Base-by-base conservation (phyloP, 2,329 filamentous ascomycete genomes). In the Talaromyces sp. region DNA sequence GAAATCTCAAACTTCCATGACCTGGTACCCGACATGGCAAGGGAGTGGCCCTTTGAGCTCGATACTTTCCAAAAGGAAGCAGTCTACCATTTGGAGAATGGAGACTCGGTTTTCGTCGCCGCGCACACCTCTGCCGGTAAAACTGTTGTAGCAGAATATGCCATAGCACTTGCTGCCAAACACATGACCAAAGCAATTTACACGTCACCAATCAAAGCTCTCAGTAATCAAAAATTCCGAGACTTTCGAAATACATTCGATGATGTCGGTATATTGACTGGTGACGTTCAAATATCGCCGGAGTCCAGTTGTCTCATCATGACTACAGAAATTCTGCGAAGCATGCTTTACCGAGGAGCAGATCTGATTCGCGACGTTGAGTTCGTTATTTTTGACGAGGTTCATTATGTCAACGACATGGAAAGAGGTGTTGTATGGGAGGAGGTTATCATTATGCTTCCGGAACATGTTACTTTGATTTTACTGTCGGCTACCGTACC, bases 151-250 rank as follows among this genome's bases (percentile, higher is more conserved):
- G 95, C 95, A 33, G 95, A 99, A 76, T 99, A 99, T 78, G 95
- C 94, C 58, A 98, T 99, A 76, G 93, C 95, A 7, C 83, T 99
- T 66, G 95, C 95, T 35, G 90, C 92, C n/a, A 96, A 94, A 74
- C 95, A 99, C 76, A 98, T 98, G 94, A 99, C 95, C 9, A 99
- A 99, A 77, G 94, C 95, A 25, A 99, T 99, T 69, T 99, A 99
- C 77, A 99, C 95, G 0, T 98, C 95, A 0, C 95, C 95, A 0
- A 99, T 99, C 82, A 99, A 99, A 77, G 95, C 95, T 2, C 82
- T 99, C 65, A 98, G 95, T 79, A 99, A 99, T 75, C 95, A 99
- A 75, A 99, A 99, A 77, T 99, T 98, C 78, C 88, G 95, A 68
- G 95, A 99, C 75, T 99, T 99, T 76, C 87, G 93, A 65, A 86